Evolutionary conservation across 805 yeast species (phyloP).

Genomic region (Candida odintsovae): DNA sequence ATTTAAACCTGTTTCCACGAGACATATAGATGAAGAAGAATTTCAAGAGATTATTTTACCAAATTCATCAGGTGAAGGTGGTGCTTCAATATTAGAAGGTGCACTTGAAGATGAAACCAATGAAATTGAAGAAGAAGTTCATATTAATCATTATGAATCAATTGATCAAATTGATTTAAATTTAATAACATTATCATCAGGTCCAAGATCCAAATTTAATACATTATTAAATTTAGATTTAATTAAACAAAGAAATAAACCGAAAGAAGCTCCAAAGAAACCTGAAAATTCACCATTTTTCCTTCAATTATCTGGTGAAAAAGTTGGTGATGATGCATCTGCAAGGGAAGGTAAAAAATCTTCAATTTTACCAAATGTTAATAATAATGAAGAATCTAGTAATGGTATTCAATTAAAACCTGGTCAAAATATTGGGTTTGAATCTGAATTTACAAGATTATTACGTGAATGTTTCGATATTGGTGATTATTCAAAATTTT

Average conservation of each 20-base stretch:
- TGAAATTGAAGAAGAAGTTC: conserved; percentile 26
- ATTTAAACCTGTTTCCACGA: conserved; percentile 68
- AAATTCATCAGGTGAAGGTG: conserved; percentile 73
- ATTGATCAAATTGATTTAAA: conserved; percentile 56
- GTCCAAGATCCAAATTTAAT: conserved; percentile 72
- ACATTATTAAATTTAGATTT: conserved; percentile 78
- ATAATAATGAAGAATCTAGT: conserved; percentile 1
- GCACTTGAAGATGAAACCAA: conserved; percentile 58
- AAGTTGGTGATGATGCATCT: conserved; percentile 65
- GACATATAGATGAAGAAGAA: conserved; percentile 71
- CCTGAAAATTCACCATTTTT: conserved; percentile 82
- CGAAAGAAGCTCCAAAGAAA: conserved; percentile 80
- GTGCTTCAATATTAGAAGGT: conserved; percentile 65
- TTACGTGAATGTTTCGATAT: conserved; percentile 46
- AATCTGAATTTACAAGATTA: conserved; percentile 64
- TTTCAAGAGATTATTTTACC: conserved; percentile 63
- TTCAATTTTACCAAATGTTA: conserved; percentile 10
- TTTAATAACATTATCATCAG: conserved; percentile 67
- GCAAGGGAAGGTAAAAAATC: conserved; percentile 31
- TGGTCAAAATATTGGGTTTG: conserved; percentile 43
- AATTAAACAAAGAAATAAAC: conserved; percentile 83
- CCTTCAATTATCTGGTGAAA: conserved; percentile 57
- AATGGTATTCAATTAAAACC: conserved; percentile 21
- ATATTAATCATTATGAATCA: conserved; percentile 39
- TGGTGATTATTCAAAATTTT: conserved; percentile 42